A percentile compares a stretch with the other conserved stretches of the same genome.
These are phyloP conservation scores for Mimosa pudica DNA, from an alignment of 306 rosid species.

Conservation along the genomic window DNA sequence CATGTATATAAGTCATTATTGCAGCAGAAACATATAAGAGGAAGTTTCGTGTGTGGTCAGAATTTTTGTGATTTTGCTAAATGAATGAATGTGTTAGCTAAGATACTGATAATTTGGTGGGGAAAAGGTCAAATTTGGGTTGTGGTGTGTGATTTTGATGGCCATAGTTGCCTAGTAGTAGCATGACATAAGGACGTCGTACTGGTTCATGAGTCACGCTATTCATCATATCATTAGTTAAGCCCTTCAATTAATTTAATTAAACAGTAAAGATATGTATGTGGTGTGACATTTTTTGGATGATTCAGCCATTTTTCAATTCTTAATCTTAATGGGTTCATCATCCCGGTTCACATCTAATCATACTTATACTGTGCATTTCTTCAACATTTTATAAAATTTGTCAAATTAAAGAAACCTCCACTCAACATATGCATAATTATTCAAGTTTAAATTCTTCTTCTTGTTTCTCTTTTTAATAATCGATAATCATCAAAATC, in stretches of 20 bases:
- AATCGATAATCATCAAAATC: too few relatives aligned
- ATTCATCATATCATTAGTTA: not conserved
- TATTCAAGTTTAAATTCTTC: too few relatives aligned
- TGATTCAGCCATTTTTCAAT: not conserved
- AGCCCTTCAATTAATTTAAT: not conserved
- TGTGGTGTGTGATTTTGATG: not conserved
- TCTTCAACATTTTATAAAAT: not conserved
- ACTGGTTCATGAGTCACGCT: not conserved
- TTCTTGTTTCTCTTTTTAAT: too few relatives aligned
- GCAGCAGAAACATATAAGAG: not conserved
- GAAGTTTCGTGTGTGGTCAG: not conserved
- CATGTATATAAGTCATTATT: not conserved
- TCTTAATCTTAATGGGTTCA: not conserved
- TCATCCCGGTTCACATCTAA: not conserved
- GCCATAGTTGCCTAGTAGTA: not conserved
- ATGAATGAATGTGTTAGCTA: not conserved
- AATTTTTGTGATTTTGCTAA: not conserved
- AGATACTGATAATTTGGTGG: not conserved
- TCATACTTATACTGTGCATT: not conserved
- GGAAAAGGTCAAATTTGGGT: not conserved
- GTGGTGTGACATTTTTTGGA: not conserved
- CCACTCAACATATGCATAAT: not conserved
- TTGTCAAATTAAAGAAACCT: not conserved
- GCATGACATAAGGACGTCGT: not conserved
- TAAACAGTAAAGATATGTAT: not conserved